These are phyloP conservation scores for Diplodia corticola DNA, from an alignment of 2,329 filamentous ascomycete species.

Conservation along the genomic window DNA sequence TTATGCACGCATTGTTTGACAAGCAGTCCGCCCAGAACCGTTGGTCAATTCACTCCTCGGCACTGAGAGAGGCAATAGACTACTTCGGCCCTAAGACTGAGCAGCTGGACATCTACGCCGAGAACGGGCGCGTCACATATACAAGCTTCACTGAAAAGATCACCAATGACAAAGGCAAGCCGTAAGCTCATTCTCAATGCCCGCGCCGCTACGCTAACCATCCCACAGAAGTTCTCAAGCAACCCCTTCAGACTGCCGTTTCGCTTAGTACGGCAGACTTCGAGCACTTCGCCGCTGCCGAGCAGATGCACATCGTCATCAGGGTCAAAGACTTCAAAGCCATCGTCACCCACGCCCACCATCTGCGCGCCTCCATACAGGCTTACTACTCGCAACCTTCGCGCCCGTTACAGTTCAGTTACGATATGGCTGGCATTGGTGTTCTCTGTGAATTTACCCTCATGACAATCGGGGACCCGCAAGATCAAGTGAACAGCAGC, in stretches of 20 bases:
- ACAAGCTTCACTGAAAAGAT: constrained; percentile 82
- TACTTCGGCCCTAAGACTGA: constrained; percentile 80
- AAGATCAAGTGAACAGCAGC: background rate
- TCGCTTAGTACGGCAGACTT: constrained; percentile 76
- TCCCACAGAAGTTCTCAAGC: constrained; percentile 68
- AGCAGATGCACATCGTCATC: constrained; percentile 75
- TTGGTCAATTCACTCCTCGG: constrained; percentile 72
- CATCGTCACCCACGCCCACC: constrained; percentile 73
- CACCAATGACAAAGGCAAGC: constrained; percentile 62
- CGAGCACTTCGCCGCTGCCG: constrained; percentile 70
- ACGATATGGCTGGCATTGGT: constrained; percentile 59
- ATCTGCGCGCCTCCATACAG: constrained; percentile 64
- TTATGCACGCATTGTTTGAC: constrained; percentile 76
- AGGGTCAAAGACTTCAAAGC: constrained; percentile 82
- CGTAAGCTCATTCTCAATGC: background rate
- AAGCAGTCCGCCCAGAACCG: constrained; percentile 64
- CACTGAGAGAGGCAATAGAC: constrained; percentile 73
- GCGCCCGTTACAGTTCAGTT: constrained; percentile 71
- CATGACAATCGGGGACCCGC: constrained; percentile 73
- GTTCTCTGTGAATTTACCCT: constrained; percentile 75
- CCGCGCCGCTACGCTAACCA: constrained; percentile 21
- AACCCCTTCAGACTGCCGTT: constrained; percentile 78
- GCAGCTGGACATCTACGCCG: constrained; percentile 74
- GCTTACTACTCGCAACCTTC: constrained; percentile 71
- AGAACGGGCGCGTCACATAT: constrained; percentile 69